phyloP scores from a whole-genome alignment of 2,329 filamentous ascomycete genomes.

The Epichloe festucae region DNA sequence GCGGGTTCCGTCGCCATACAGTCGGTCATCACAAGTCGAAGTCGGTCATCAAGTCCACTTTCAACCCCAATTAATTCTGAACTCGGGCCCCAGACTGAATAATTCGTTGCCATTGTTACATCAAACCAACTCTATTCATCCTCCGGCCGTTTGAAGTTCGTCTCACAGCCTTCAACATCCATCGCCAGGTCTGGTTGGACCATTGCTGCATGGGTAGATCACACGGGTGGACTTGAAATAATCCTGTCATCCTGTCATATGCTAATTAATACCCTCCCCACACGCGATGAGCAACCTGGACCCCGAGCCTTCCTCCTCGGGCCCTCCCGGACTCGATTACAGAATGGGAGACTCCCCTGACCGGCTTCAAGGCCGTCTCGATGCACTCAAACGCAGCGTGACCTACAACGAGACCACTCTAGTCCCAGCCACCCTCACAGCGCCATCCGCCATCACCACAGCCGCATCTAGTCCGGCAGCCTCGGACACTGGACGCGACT shows the following conservation, averaged over 20 bases:
- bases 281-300: neutral
- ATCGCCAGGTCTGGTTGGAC: neutral
- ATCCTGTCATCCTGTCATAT: too few relatives aligned
- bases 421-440: neutral
- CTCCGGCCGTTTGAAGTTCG: neutral
- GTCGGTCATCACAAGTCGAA: too few relatives aligned
- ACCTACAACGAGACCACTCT: slow-evolving; percentile 1
- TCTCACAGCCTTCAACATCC: neutral
- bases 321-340: neutral
- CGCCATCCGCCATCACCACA: slow-evolving; percentile 10
- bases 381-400: slow-evolving; percentile 6
- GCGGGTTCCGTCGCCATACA: too few relatives aligned
- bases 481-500: slow-evolving; percentile 22
- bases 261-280: too few relatives aligned
- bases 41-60: too few relatives aligned
- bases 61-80: neutral
- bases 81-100: too few relatives aligned
- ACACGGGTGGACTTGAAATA: neutral
- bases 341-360: neutral
- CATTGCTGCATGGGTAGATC: neutral
- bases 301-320: neutral
- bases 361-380: slow-evolving; percentile 3
- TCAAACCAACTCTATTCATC: neutral
- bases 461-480: slow-evolving; percentile 17
- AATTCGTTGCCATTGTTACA: neutral